phyloP scores from a whole-genome alignment of 805 yeast genomes.

The Metschnikowia borealis region DNA sequence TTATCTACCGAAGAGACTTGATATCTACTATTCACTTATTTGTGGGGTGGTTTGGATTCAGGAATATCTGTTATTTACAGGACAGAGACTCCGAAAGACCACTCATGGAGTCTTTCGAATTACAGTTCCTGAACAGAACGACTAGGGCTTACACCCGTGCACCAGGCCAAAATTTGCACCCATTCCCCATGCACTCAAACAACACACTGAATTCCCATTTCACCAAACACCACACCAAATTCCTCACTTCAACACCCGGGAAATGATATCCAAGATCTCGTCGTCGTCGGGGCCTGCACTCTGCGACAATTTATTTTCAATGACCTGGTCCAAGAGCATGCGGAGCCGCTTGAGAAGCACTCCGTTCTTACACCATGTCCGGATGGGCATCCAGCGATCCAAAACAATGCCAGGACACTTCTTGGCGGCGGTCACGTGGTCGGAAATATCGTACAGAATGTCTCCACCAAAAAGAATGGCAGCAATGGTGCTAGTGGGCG shows the following conservation, averaged over 20 bases:
- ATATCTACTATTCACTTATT: too few relatives aligned
- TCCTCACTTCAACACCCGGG: slow-evolving; percentile 9
- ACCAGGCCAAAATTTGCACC: too few relatives aligned
- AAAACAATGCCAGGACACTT: slow-evolving; percentile 80
- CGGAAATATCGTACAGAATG: slow-evolving; percentile 52
- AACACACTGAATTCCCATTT: too few relatives aligned
- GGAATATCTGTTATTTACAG: too few relatives aligned
- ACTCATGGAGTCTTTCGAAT: too few relatives aligned
- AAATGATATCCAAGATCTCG: slow-evolving; percentile 22
- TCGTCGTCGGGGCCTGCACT: slow-evolving; percentile 15
- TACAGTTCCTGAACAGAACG: too few relatives aligned
- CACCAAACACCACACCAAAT: too few relatives aligned
- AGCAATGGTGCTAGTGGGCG: slow-evolving; percentile 74
- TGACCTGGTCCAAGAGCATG: slow-evolving; percentile 58
- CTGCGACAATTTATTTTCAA: slow-evolving; percentile 55
- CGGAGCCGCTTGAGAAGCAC: slow-evolving; percentile 74
- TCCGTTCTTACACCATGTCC: slow-evolving; percentile 93
- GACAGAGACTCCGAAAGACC: too few relatives aligned
- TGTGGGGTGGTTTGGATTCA: too few relatives aligned
- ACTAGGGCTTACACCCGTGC: too few relatives aligned
- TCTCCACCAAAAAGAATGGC: slow-evolving; percentile 80
- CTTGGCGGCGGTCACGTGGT: slow-evolving; percentile 37
- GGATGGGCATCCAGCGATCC: slow-evolving; percentile 84
- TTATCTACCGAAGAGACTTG: too few relatives aligned
- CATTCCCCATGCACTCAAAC: too few relatives aligned